phyloP scores from a whole-genome alignment of 495 filamentous ascomycete genomes.

The Lophium mytilinum region DNA sequence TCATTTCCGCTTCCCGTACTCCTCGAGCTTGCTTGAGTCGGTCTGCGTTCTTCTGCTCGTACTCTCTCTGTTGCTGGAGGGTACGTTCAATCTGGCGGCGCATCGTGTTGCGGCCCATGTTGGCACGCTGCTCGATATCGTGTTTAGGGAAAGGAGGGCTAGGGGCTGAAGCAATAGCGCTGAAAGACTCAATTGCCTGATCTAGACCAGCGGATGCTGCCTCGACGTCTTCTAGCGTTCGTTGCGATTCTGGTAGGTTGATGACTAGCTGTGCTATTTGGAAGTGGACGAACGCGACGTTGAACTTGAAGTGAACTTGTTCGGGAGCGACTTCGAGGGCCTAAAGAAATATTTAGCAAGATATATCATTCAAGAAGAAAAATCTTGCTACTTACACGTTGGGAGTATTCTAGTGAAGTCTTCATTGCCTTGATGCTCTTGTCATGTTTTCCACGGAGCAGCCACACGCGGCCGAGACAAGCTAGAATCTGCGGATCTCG shows the following conservation, averaged over 20 bases:
- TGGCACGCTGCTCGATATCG: constrained; percentile 87
- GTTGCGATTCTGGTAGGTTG: constrained; percentile 61
- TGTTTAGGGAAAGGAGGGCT: constrained; percentile 84
- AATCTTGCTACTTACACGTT: constrained; percentile 44
- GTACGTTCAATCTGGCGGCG: constrained; percentile 81
- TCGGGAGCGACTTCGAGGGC: constrained; percentile 71
- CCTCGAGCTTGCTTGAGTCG: constrained; percentile 70
- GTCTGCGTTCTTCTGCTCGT: constrained; percentile 85
- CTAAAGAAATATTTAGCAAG: constrained; percentile 36
- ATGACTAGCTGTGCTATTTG: constrained; percentile 80
- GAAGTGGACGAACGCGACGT: constrained; percentile 94
- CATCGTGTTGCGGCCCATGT: constrained; percentile 93
- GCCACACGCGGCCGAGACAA: constrained; percentile 91
- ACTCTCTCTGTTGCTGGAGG: constrained; percentile 75
- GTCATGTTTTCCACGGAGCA: constrained; percentile 76
- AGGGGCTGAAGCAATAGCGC: constrained; percentile 69
- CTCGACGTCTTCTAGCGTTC: constrained; percentile 69
- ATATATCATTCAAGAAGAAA: background rate
- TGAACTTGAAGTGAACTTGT: constrained; percentile 88
- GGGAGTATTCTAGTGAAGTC: constrained; percentile 76
- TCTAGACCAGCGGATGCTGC: constrained; percentile 78
- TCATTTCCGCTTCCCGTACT: constrained; percentile 66
- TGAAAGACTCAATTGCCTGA: constrained; percentile 73
- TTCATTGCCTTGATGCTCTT: constrained; percentile 72
- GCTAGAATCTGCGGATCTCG: constrained; percentile 76